Evolutionary conservation across 768 basidiomycete genomes (phyloP).

Genomic region (Psilocybe tampanensis): DNA sequence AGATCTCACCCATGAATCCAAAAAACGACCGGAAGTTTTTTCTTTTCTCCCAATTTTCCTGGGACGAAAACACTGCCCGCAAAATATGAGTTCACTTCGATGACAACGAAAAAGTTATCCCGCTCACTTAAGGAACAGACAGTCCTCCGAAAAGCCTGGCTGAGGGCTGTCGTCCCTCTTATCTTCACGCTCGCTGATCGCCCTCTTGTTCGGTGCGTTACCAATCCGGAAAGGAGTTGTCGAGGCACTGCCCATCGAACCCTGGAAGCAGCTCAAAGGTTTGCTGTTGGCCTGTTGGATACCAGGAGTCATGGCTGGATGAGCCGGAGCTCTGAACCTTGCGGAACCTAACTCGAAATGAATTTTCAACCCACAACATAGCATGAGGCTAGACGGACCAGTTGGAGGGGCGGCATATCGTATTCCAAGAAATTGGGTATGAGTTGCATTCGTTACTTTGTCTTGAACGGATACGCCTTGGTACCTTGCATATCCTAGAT

Average conservation of each 20-base stretch:
- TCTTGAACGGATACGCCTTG: conserved; percentile 29
- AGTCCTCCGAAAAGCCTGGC: conserved; percentile 35
- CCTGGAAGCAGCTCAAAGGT: conserved; percentile 35
- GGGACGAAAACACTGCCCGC: conserved; percentile 37
- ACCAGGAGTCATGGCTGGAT: conserved; percentile 26
- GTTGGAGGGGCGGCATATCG: conserved; percentile 55
- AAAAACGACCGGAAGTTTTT: conserved; percentile 39
- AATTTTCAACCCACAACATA: too few species aligned
- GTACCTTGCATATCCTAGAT: conserved; percentile 48
- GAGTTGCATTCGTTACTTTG: conserved; percentile 27
- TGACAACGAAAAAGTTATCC: not conserved
- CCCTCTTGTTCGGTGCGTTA: not conserved
- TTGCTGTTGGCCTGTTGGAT: conserved; percentile 33
- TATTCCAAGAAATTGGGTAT: conserved; percentile 43
- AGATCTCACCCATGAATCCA: conserved; percentile 44
- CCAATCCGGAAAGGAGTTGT: conserved; percentile 31
- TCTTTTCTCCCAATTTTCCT: conserved; percentile 25
- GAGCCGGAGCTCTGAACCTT: conserved; percentile 37
- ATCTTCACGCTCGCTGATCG: not conserved
- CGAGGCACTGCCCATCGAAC: conserved; percentile 26
- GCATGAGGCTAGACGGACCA: too few species aligned
- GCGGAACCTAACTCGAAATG: too few species aligned
- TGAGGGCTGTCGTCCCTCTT: not conserved
- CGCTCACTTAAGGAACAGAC: conserved; percentile 41
- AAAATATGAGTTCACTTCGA: not conserved